Evolutionary conservation across 345 rosid species (phyloP).

Genomic region (Camelina sativa): DNA sequence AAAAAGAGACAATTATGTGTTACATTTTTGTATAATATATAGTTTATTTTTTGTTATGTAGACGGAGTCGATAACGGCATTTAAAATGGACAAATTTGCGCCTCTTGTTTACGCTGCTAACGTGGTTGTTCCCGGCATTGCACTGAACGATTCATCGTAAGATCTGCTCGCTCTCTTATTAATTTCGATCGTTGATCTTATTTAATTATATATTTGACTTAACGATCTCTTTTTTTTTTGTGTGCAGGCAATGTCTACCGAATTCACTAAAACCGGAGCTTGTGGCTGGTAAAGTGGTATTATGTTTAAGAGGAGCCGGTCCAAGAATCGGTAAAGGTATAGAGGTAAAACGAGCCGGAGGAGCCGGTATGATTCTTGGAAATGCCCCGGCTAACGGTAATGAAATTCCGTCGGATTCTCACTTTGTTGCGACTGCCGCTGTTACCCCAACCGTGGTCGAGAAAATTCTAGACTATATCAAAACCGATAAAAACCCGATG

Average conservation of each 20-base stretch:
- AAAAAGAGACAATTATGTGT: neutral
- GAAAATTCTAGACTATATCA: conserved; percentile 59
- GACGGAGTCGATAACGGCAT: conserved; percentile 69
- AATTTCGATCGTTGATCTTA: neutral
- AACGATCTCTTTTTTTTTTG: neutral
- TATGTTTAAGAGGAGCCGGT: conserved; percentile 74
- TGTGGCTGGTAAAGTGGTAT: conserved; percentile 79
- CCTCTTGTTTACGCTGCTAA: conserved; percentile 75
- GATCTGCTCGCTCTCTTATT: neutral
- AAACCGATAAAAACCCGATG: conserved; percentile 56
- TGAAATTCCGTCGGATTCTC: conserved; percentile 49
- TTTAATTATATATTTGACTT: neutral
- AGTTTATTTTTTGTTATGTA: conserved; percentile 33
- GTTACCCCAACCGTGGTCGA: conserved; percentile 44
- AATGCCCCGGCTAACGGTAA: conserved; percentile 49
- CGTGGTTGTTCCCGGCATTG: conserved; percentile 51
- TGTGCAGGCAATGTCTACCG: conserved; percentile 71
- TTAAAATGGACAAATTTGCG: conserved; percentile 47
- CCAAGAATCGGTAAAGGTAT: conserved; percentile 62
- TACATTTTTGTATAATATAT: conserved; percentile 25
- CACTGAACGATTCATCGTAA: conserved; percentile 54
- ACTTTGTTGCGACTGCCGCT: conserved; percentile 63
- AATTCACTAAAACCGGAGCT: conserved; percentile 58
- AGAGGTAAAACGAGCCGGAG: conserved; percentile 86
- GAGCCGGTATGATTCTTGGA: conserved; percentile 72